Conservation (phyloP, 495 filamentous ascomycete genomes). For the Talaromyces thailandensis region DNA sequence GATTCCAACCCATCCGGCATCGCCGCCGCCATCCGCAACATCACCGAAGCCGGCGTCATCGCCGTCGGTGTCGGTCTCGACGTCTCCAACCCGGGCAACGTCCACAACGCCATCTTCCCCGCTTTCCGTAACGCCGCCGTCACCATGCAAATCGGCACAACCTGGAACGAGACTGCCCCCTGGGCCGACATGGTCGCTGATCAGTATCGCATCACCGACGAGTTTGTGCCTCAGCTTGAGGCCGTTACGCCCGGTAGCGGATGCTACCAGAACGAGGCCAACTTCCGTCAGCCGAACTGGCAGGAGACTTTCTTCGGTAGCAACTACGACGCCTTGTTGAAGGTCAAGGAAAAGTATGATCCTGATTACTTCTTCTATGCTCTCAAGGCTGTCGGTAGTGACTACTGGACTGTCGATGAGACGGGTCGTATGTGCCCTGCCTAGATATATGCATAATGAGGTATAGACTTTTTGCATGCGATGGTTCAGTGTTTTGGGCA, state of each 20-base stretch:
- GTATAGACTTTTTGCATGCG: not conserved
- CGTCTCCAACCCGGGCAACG: constrained; percentile 29
- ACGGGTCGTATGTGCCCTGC: not conserved
- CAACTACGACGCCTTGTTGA: constrained; percentile 27
- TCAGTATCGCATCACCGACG: constrained; percentile 30
- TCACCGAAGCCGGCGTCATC: constrained; percentile 30
- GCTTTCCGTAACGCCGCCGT: constrained; percentile 50
- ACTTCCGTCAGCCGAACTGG: constrained; percentile 42
- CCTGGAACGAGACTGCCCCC: constrained; percentile 33
- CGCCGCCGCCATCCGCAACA: constrained; percentile 24
- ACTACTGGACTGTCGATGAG: not conserved
- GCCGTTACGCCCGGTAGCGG: constrained; percentile 27
- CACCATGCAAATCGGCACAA: constrained; percentile 25
- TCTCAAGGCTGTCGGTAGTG: constrained; percentile 35
- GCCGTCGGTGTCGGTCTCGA: constrained; percentile 38
- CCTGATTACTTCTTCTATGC: constrained; percentile 52
- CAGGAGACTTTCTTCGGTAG: constrained; percentile 42
- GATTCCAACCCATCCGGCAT: constrained; percentile 39
- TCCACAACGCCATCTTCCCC: constrained; percentile 46
- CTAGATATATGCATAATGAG: not conserved
- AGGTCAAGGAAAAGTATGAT: constrained; percentile 43
- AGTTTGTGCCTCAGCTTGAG: constrained; percentile 31
- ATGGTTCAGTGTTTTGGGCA: not conserved
- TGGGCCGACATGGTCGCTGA: constrained; percentile 26
- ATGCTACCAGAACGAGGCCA: constrained; percentile 35